Conservation (phyloP, 2,329 filamentous ascomycete species). For the Teratosphaeria pseudoeucalypti region DNA sequence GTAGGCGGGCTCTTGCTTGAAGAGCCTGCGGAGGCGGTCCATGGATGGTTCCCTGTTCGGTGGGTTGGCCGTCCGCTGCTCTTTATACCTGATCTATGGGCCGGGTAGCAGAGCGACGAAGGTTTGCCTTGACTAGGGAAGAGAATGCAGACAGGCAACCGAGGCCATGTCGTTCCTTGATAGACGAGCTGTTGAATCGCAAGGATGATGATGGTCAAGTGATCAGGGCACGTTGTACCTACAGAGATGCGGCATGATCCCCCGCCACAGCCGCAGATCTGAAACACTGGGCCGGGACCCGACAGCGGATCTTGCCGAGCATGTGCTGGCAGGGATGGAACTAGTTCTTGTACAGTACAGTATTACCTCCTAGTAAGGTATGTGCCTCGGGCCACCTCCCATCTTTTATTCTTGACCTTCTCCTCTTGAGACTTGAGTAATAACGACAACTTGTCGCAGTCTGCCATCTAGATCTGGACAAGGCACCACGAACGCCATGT, state of each 20-base stretch:
- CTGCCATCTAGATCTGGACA: no score
- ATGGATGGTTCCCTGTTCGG: neutral
- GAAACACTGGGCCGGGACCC: neutral
- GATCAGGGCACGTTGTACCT: neutral
- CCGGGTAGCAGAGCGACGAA: no score
- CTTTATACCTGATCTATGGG: neutral
- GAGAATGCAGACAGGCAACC: neutral
- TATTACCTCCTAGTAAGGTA: no score
- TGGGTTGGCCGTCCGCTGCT: neutral
- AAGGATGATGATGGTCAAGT: neutral
- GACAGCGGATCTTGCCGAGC: neutral
- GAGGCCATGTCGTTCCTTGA: neutral
- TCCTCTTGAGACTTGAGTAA: no score
- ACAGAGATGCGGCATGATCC: neutral
- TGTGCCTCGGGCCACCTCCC: no score
- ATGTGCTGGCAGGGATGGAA: neutral
- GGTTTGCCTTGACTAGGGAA: neutral
- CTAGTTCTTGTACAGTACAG: no score
- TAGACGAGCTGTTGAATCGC: neutral
- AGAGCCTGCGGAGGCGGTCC: constrained; percentile 19
- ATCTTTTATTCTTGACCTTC: no score
- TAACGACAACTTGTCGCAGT: no score
- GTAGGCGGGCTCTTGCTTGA: constrained; percentile 22
- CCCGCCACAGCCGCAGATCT: neutral
- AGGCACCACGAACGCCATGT: neutral